These are phyloP conservation scores for Candida tibetensis DNA, from an alignment of 805 yeast species.

Conservation along the genomic window DNA sequence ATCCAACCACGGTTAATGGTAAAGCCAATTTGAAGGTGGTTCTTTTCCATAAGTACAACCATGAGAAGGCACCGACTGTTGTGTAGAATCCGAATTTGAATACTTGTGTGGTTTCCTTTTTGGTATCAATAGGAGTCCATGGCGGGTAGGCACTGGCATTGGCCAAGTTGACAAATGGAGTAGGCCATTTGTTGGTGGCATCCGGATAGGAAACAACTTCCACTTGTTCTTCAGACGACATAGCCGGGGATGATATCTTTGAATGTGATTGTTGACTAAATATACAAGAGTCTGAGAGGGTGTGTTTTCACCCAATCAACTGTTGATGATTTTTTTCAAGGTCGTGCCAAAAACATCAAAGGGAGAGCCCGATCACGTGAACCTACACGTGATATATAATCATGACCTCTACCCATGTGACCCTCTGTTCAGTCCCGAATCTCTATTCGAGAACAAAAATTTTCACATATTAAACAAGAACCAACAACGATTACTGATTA, in stretches of 20 bases:
- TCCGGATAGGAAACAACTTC: conserved; percentile 24
- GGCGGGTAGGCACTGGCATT: conserved; percentile 42
- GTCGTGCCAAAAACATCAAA: too few species aligned
- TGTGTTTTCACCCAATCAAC: conserved; percentile 2
- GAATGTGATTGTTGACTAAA: too few species aligned
- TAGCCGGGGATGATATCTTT: conserved; percentile 6
- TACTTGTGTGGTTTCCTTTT: conserved; percentile 46
- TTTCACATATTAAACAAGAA: too few species aligned
- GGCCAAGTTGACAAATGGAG: conserved; percentile 39
- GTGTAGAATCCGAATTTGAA: conserved; percentile 47
- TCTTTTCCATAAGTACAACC: conserved; percentile 44
- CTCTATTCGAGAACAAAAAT: conserved; percentile 2
- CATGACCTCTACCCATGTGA: conserved; percentile 1
- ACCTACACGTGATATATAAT: background rate
- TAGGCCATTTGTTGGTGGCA: conserved; percentile 40
- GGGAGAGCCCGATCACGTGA: conserved; percentile 1
- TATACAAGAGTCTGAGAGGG: too few species aligned
- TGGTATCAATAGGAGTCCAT: conserved; percentile 57
- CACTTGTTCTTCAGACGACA: conserved; percentile 11
- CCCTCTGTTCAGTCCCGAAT: background rate
- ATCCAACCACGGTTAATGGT: conserved; percentile 38
- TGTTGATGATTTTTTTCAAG: background rate
- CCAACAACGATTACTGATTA: too few species aligned
- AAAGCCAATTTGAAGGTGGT: conserved; percentile 40
- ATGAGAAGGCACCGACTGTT: conserved; percentile 47